Conservation (phyloP, 345 rosid species). For the Noccaea caerulescens region DNA sequence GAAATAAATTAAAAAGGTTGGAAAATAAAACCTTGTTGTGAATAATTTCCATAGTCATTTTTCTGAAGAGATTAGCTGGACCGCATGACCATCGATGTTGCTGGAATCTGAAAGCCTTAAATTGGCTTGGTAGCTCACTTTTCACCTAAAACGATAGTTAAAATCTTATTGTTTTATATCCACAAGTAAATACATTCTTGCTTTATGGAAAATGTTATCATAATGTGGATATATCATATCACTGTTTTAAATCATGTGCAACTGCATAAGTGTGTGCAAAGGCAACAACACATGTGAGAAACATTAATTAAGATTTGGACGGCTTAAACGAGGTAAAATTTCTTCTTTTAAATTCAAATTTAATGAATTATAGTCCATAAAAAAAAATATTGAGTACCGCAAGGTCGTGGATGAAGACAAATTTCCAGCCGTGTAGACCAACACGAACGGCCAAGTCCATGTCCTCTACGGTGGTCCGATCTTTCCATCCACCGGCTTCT, state of each 20-base stretch:
- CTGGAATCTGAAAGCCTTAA: conserved; percentile 61
- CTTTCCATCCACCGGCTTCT: conserved; percentile 99
- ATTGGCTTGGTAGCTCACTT: conserved; percentile 68
- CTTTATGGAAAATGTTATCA: not conserved
- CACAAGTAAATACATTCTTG: not conserved
- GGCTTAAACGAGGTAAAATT: not conserved
- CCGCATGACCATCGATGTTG: conserved; percentile 79
- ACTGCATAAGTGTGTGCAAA: conserved; percentile 22
- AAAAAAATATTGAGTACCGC: conserved; percentile 47
- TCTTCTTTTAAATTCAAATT: not conserved
- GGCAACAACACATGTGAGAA: conserved; percentile 36
- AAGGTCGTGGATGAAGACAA: conserved; percentile 83
- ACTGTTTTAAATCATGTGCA: not conserved
- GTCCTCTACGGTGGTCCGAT: conserved; percentile 95
- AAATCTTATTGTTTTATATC: not conserved
- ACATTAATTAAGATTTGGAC: conserved; percentile 20
- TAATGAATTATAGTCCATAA: not conserved
- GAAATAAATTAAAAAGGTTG: not conserved
- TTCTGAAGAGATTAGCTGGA: conserved; percentile 71
- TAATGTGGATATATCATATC: not conserved
- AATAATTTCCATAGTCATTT: conserved; percentile 55
- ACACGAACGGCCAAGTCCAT: conserved; percentile 98
- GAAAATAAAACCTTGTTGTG: conserved; percentile 49
- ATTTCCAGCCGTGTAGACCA: conserved; percentile 94
- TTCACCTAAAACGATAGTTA: conserved; percentile 49